Evolutionary conservation across 2,329 filamentous ascomycete genomes (phyloP).

Genomic region (Septoria petroselini): DNA sequence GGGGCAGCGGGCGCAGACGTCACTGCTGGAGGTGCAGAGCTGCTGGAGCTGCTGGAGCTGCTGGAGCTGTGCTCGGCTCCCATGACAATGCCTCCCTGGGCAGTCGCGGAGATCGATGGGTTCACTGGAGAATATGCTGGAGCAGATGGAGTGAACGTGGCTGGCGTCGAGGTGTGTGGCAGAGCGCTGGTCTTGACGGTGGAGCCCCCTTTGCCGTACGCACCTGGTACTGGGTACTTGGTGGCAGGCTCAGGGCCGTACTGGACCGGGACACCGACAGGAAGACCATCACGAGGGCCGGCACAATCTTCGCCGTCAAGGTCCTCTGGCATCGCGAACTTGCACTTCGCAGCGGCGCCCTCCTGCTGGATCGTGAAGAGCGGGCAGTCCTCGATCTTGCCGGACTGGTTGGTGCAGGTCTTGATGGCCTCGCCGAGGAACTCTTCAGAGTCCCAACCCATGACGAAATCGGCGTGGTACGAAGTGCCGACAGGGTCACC

Average conservation of each 20-base stretch:
- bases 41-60: constrained; percentile 7
- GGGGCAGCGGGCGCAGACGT: constrained; percentile 6
- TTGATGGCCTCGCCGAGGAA: constrained; percentile 71
- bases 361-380: constrained; percentile 68
- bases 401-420: constrained; percentile 68
- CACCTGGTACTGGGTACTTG: constrained; percentile 34
- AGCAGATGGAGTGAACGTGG: constrained; percentile 21
- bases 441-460: constrained; percentile 64
- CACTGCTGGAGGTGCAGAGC: constrained; percentile 5
- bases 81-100: constrained; percentile 29
- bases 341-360: constrained; percentile 56
- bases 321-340: constrained; percentile 55
- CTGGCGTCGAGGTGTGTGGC: constrained; percentile 15
- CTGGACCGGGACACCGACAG: constrained; percentile 59
- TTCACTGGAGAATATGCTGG: constrained; percentile 29
- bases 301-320: constrained; percentile 60
- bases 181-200: constrained; percentile 6
- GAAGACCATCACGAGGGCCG: constrained; percentile 58
- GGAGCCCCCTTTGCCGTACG: constrained; percentile 7
- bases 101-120: constrained; percentile 27
- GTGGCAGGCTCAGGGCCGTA: constrained; percentile 45
- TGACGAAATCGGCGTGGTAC: constrained; percentile 77
- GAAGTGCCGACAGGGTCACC: constrained; percentile 72
- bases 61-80: constrained; percentile 3
- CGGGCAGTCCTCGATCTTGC: constrained; percentile 68